Conservation (phyloP, 441 rosid genomes). For the Pelargonium cotyledonis region DNA sequence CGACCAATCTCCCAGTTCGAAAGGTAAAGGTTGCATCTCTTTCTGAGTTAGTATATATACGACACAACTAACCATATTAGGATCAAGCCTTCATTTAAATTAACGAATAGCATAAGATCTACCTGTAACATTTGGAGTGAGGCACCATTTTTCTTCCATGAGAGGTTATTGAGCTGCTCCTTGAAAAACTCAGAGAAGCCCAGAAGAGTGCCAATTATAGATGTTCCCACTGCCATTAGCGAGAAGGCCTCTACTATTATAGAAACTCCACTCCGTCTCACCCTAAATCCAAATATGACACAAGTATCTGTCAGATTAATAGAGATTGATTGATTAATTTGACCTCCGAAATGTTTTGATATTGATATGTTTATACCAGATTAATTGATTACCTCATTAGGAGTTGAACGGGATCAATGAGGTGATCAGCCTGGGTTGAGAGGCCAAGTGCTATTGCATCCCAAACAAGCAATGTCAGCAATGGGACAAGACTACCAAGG, state of each 20-base stretch:
- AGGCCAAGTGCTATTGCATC: constrained; percentile 45
- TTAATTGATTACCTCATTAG: constrained; percentile 33
- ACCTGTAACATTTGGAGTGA: constrained; percentile 23
- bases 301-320: too few species aligned
- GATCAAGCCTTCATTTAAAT: too few species aligned
- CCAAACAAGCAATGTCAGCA: constrained; percentile 52
- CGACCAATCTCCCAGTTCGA: constrained; percentile 30
- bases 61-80: too few species aligned
- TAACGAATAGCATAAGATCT: neutral
- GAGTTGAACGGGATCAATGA: constrained; percentile 43
- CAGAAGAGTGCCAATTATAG: constrained; percentile 47
- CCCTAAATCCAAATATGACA: too few species aligned
- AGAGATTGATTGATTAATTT: too few species aligned
- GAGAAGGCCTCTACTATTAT: constrained; percentile 57
- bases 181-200: constrained; percentile 62
- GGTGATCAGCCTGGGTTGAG: constrained; percentile 32
- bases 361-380: too few species aligned
- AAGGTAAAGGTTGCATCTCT: too few species aligned
- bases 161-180: constrained; percentile 39
- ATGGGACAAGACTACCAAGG: constrained; percentile 50
- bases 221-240: constrained; percentile 52
- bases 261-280: constrained; percentile 42
- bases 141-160: constrained; percentile 8
- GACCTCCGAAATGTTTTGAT: too few species aligned
- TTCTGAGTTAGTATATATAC: too few species aligned